phyloP scores from a whole-genome alignment of 306 rosid species.

The Dicorynia guianensis region DNA sequence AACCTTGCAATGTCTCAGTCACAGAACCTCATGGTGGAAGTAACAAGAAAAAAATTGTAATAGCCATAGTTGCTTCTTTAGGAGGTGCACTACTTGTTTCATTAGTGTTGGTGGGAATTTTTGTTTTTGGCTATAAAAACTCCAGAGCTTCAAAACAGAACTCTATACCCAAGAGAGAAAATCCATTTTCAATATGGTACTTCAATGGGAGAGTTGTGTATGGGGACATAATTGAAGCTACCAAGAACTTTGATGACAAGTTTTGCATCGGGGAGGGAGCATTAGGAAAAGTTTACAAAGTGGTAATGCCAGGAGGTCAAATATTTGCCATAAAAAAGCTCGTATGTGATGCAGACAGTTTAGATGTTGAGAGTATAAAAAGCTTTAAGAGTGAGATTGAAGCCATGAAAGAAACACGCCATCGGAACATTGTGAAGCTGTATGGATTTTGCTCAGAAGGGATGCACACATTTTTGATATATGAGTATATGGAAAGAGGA shows the following conservation, averaged over 20 bases:
- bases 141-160: neutral
- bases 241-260: constrained; percentile 44
- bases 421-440: constrained; percentile 58
- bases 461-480: constrained; percentile 48
- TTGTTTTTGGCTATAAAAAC: neutral
- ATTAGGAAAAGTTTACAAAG: constrained; percentile 53
- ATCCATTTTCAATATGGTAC: constrained; percentile 50
- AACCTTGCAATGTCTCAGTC: neutral
- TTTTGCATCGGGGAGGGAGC: constrained; percentile 57
- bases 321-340: constrained; percentile 59
- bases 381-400: constrained; percentile 44
- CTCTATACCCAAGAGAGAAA: neutral
- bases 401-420: constrained; percentile 51
- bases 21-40: neutral
- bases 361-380: constrained; percentile 44
- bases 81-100: constrained; percentile 8
- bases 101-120: neutral
- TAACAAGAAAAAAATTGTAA: neutral
- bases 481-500: constrained; percentile 58
- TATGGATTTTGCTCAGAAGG: constrained; percentile 57
- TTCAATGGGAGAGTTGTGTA: constrained; percentile 54
- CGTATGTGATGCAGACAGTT: constrained; percentile 44
- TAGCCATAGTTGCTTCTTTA: constrained; percentile 16
- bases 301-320: constrained; percentile 45
- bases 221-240: constrained; percentile 52